Conservation (phyloP, 1,284 basidiomycete genomes). For the Meripilus lineatus region DNA sequence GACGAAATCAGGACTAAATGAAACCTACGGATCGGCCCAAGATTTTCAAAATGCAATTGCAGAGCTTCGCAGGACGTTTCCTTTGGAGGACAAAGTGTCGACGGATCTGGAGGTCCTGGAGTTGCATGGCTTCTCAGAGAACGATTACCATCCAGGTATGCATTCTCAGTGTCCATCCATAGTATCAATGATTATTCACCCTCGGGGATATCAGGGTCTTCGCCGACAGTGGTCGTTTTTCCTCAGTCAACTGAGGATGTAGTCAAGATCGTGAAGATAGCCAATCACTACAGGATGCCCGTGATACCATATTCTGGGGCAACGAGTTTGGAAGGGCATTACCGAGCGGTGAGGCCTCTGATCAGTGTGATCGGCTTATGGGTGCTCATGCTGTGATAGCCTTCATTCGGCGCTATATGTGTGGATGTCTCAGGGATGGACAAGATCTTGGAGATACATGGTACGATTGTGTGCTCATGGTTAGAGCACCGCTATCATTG, state of each 20-base stretch:
- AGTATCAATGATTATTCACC: conserved; percentile 21
- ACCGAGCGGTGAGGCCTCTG: conserved; percentile 44
- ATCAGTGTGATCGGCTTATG: neutral
- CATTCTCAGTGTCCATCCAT: neutral
- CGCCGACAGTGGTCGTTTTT: conserved; percentile 61
- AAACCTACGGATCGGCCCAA: conserved; percentile 38
- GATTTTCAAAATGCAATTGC: conserved; percentile 50
- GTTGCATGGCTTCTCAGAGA: conserved; percentile 53
- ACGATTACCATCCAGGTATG: conserved; percentile 54
- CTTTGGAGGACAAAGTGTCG: conserved; percentile 36
- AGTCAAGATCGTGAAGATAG: conserved; percentile 51
- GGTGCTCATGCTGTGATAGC: too few species aligned
- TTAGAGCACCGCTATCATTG: conserved; percentile 6
- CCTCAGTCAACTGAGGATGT: conserved; percentile 53
- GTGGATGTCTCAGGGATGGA: conserved; percentile 87
- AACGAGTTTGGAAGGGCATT: conserved; percentile 59
- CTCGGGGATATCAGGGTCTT: conserved; percentile 45
- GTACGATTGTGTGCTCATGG: conserved; percentile 31
- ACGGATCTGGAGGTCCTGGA: conserved; percentile 51
- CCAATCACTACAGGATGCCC: conserved; percentile 52
- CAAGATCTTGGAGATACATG: conserved; percentile 73
- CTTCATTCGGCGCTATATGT: conserved; percentile 25
- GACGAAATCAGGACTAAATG: conserved; percentile 20
- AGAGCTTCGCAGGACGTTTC: conserved; percentile 40
- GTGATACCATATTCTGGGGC: conserved; percentile 60